Evolutionary conservation across 352 stramenopile genomes (phyloP).

Genomic region (Phytopythium ostracodes): DNA sequence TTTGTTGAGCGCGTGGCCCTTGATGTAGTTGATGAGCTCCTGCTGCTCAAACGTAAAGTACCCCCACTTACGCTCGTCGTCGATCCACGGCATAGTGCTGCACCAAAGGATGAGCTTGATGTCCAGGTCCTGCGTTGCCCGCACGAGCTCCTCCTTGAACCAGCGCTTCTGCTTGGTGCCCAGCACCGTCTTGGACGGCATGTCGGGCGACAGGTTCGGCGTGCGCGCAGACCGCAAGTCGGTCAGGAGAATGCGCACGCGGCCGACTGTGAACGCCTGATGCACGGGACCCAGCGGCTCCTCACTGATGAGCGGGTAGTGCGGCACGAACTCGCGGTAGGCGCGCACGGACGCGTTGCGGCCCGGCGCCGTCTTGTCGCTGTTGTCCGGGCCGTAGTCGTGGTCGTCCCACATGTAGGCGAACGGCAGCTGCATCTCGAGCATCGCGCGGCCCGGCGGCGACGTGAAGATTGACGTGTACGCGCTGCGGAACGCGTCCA

Average conservation of each 20-base stretch:
- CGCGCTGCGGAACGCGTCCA: constrained; percentile 44
- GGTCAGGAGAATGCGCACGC: constrained; percentile 82
- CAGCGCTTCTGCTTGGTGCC: constrained; percentile 81
- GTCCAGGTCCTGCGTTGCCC: constrained; percentile 40
- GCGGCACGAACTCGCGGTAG: constrained; percentile 79
- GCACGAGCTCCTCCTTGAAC: constrained; percentile 81
- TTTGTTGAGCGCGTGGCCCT: constrained; percentile 53
- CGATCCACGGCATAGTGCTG: constrained; percentile 86
- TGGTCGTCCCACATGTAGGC: constrained; percentile 91
- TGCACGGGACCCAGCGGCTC: constrained; percentile 34
- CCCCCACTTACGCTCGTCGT: constrained; percentile 86
- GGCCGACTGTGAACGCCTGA: constrained; percentile 81
- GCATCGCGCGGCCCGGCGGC: constrained; percentile 59
- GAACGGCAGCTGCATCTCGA: constrained; percentile 82
- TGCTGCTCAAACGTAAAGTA: constrained; percentile 77
- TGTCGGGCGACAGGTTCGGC: constrained; percentile 54
- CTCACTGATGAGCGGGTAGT: constrained; percentile 41
- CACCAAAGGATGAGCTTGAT: constrained; percentile 82
- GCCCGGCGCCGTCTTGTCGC: constrained; percentile 68
- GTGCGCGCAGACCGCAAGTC: constrained; percentile 76
- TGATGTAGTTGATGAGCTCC: constrained; percentile 75
- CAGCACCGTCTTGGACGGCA: constrained; percentile 81
- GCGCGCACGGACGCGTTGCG: constrained; percentile 68
- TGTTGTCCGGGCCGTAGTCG: constrained; percentile 89
- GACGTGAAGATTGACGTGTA: constrained; percentile 77